phyloP scores from a whole-genome alignment of 2,329 filamentous ascomycete genomes.

The Neocucurbitaria cava region DNA sequence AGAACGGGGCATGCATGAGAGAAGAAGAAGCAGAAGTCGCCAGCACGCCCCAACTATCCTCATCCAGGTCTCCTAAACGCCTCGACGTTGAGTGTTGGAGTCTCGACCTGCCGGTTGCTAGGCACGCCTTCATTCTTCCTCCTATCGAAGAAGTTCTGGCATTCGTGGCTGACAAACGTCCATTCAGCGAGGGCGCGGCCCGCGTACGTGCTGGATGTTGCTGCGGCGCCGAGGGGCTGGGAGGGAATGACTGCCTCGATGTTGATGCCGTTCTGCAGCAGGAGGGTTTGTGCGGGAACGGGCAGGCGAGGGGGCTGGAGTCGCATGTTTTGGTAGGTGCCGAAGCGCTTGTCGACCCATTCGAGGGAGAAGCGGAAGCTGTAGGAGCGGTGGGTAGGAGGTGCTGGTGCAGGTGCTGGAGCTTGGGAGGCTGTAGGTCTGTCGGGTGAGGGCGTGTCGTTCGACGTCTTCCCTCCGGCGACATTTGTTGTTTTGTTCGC shows the following conservation, averaged over 20 bases:
- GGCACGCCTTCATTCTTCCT: conserved; percentile 76
- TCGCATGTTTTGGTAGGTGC: conserved; percentile 66
- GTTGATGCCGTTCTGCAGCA: conserved; percentile 55
- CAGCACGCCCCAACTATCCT: too few species aligned
- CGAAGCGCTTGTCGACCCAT: conserved; percentile 65
- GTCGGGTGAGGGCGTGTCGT: conserved; percentile 7
- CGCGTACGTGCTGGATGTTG: conserved; percentile 62
- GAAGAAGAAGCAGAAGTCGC: too few species aligned
- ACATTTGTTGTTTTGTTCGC: conserved; percentile 12
- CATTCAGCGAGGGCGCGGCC: conserved; percentile 81
- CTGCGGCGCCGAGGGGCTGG: conserved; percentile 48
- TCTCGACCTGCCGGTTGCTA: conserved; percentile 71
- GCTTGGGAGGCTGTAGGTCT: conserved; percentile 14
- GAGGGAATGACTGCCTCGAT: conserved; percentile 28
- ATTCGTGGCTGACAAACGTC: conserved; percentile 76
- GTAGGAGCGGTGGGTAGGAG: conserved; percentile 64
- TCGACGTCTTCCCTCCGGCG: conserved; percentile 8
- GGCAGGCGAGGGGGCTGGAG: conserved; percentile 74
- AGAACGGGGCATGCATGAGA: neutral
- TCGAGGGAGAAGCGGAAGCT: conserved; percentile 79
- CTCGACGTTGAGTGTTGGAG: conserved; percentile 69
- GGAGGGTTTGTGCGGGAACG: conserved; percentile 69
- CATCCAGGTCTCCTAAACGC: conserved; percentile 61
- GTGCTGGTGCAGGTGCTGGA: conserved; percentile 51
- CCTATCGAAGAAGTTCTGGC: conserved; percentile 81